Evolutionary conservation across 2,329 filamentous ascomycete genomes (phyloP).

Genomic region (Fusarium metavorans): DNA sequence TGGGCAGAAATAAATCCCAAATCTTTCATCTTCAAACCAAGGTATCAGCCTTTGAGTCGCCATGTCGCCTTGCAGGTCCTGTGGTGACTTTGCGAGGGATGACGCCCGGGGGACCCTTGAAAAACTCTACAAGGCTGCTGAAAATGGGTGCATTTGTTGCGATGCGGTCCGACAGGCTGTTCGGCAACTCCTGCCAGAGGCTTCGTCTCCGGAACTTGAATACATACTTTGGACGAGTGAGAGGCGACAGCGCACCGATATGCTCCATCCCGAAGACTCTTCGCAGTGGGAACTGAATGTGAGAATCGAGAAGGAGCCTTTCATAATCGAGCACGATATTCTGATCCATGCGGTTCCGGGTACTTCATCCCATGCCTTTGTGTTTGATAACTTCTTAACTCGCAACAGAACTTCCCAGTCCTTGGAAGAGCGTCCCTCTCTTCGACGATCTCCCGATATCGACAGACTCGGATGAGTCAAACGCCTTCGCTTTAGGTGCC

Average conservation of each 20-base stretch:
- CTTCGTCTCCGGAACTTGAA: neutral
- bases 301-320: neutral
- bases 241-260: neutral
- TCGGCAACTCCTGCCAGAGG: neutral
- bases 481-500: neutral
- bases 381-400: neutral
- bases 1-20: neutral
- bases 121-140: neutral
- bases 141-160: neutral
- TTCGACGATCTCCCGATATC: neutral
- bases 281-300: neutral
- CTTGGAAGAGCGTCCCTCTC: neutral
- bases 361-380: neutral
- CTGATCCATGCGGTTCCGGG: neutral
- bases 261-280: slow-evolving; percentile 2
- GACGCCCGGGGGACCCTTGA: neutral
- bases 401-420: neutral
- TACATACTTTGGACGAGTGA: neutral
- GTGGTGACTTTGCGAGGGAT: neutral
- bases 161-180: neutral
- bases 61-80: neutral
- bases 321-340: neutral
- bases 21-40: neutral
- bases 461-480: neutral
- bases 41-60: neutral